phyloP scores from a whole-genome alignment of 2,329 filamentous ascomycete genomes.

The Chrysoporthe cubensis region DNA sequence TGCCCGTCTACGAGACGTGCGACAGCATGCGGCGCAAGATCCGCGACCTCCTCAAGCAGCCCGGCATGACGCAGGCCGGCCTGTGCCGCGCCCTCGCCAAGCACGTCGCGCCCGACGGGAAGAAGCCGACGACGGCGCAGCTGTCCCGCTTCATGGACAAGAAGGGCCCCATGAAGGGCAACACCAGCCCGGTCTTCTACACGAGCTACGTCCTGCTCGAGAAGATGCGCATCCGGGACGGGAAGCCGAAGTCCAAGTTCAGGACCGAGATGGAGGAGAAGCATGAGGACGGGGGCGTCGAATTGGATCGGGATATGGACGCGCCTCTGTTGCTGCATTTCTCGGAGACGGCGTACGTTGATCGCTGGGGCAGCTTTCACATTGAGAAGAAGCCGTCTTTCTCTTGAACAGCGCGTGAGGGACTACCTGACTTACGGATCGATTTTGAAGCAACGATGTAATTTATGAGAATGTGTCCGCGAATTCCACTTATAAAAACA shows the following conservation, averaged over 20 bases:
- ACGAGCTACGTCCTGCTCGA: constrained; percentile 63
- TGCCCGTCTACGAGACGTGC: constrained; percentile 60
- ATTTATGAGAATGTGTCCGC: too few relatives aligned
- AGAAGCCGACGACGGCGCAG: constrained; percentile 40
- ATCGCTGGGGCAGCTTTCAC: constrained; percentile 5
- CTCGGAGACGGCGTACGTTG: neutral
- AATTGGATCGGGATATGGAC: neutral
- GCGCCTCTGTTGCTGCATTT: constrained; percentile 5
- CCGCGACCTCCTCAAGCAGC: constrained; percentile 50
- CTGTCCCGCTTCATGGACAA: constrained; percentile 54
- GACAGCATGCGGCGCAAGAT: constrained; percentile 63
- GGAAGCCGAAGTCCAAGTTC: constrained; percentile 55
- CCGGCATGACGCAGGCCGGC: constrained; percentile 52
- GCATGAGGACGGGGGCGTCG: constrained; percentile 13
- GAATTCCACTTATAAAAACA: neutral
- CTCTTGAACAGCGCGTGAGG: neutral
- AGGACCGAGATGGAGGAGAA: constrained; percentile 52
- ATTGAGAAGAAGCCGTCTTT: neutral
- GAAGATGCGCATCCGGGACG: constrained; percentile 56
- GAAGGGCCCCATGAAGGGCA: constrained; percentile 51
- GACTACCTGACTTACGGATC: too few relatives aligned
- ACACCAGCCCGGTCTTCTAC: constrained; percentile 53
- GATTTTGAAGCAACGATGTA: too few relatives aligned
- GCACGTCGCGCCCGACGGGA: constrained; percentile 44
- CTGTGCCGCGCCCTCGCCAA: constrained; percentile 50